Conservation (phyloP, 108 stramenopile species). For the Nitzschia sp. region DNA sequence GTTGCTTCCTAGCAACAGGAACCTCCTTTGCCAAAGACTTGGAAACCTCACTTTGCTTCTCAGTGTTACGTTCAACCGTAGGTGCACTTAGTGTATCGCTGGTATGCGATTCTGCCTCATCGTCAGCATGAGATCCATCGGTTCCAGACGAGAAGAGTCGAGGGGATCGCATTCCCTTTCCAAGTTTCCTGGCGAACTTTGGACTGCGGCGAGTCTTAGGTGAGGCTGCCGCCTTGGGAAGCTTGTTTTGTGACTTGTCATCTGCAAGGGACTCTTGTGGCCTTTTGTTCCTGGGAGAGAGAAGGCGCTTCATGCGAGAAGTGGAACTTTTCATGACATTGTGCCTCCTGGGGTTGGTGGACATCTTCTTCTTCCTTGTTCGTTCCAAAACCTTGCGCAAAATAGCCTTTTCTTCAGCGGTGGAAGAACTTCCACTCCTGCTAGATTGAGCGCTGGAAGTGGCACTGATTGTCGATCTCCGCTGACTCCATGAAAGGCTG, state of each 20-base stretch:
- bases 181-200: background rate
- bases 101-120: constrained; percentile 8
- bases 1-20: too few species aligned
- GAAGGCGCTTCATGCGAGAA: constrained; percentile 7
- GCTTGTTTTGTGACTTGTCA: background rate
- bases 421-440: constrained; percentile 1
- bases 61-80: too few species aligned
- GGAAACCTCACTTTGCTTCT: too few species aligned
- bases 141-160: constrained; percentile 5
- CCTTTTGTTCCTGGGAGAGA: constrained; percentile 3
- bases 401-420: constrained; percentile 25
- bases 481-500: background rate
- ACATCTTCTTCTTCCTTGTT: constrained; percentile 13
- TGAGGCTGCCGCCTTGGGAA: background rate
- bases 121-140: constrained; percentile 10
- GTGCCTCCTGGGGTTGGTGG: constrained; percentile 3
- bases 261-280: constrained; percentile 5
- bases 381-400: constrained; percentile 33
- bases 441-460: background rate
- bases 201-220: background rate
- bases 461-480: background rate
- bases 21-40: too few species aligned
- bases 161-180: background rate
- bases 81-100: too few species aligned
- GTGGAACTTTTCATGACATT: constrained; percentile 13